Evolutionary conservation across 129 eudicot species (phyloP), one percentile per base, ranked within the genome.

Genomic region (Escallonia herrerae): DNA sequence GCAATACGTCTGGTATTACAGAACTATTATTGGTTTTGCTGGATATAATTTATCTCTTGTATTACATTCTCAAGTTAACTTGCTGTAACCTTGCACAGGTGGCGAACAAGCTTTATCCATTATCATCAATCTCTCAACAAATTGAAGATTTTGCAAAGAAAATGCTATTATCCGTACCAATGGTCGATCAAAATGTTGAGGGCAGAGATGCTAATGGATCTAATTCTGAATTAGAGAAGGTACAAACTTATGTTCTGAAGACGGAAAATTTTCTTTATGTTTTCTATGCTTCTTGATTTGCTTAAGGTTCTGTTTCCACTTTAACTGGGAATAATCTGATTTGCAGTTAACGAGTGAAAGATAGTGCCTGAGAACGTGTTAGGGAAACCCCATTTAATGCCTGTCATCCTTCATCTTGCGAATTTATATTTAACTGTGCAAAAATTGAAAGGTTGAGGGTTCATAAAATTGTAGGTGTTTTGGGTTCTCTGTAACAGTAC

Each of bases 121-220:
- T 94, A 73, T 43, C 82, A 60, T 80, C 87, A 5, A 74, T 89
- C 67, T 72, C 87, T 48, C 75, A 65, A 66, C 81, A 77, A 73
- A 94, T 94, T 50, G 99, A 94, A 77, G 95, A 83, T 56, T 94
- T 86, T 89, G 99, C 97, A 5, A 84, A 86, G 76, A 88, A 89
- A 56, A 89, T 59, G 95, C 75, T 94, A 73, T 62, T 81, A 15
- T 77, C 93, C 56, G 82, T 81, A 72, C 75, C 77, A 65, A 80
- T 62, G 47, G 79, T 41, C 50, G 75, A 67, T 71, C 76, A 40
- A 54, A 58, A 9, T 22, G 41, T 58, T 44, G 81, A 76, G 43
- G 67, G 47, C 55, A 59, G 69, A 60, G 73, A 60, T 69, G 67
- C 62, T 57, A 83, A 61, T 77, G 89, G 77, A 62, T 60, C 81